Percentiles rank a stretch among this genome's conserved stretches.
These are phyloP conservation scores for Periconia sp. DNA, from an alignment of 2,329 filamentous ascomycete species.

Conservation along the genomic window DNA sequence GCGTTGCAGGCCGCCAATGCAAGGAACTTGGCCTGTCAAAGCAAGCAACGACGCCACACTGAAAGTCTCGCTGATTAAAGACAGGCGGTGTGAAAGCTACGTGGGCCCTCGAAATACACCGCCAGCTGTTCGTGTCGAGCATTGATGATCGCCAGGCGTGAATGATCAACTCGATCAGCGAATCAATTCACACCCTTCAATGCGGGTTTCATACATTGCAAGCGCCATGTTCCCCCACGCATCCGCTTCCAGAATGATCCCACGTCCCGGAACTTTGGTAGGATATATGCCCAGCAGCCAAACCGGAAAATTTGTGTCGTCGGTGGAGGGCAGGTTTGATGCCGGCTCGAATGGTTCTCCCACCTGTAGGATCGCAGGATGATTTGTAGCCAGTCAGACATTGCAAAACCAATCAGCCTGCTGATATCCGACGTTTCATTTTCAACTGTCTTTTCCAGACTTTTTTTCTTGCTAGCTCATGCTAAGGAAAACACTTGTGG, in stretches of 20 bases:
- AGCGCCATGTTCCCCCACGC: conserved; percentile 11
- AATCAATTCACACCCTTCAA: no score
- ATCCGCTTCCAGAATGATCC: conserved; percentile 12
- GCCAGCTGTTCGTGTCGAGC: conserved; percentile 4
- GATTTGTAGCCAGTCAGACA: no score
- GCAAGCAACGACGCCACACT: conserved; percentile 8
- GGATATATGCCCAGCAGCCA: conserved; percentile 7
- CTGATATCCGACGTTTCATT: no score
- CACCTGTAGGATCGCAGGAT: no score
- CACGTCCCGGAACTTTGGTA: conserved; percentile 11
- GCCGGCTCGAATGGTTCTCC: no score
- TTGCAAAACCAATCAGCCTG: no score
- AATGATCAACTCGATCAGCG: no score
- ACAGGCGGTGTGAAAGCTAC: conserved; percentile 20
- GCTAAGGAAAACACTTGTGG: neutral
- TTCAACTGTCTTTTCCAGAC: no score
- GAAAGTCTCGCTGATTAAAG: conserved; percentile 4
- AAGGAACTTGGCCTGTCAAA: conserved; percentile 11
- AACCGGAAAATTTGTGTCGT: conserved; percentile 2
- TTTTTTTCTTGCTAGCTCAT: neutral
- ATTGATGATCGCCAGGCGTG: no score
- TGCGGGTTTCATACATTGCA: no score
- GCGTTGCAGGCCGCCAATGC: conserved; percentile 9
- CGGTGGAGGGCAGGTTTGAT: no score
- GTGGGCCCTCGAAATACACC: conserved; percentile 6